Base-by-base conservation (phyloP, 2,329 filamentous ascomycete species). In the Leptographium lundbergii region DNA sequence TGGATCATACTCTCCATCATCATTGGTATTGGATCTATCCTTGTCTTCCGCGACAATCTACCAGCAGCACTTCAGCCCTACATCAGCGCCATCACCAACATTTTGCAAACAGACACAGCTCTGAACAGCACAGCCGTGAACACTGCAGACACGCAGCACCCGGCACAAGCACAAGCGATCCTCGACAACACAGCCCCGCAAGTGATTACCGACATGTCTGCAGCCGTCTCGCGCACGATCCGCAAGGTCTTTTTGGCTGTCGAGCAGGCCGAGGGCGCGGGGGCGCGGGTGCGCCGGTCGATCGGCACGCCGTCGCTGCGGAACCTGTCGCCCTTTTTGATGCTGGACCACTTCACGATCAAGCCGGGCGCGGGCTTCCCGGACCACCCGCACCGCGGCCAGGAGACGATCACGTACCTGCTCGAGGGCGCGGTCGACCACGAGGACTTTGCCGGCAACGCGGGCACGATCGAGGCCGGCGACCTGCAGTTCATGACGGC, bases 401-500 rank as follows among this genome's bases (percentile, higher is more conserved):
- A 95, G 72, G 89, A 96, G 65, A 81, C 81, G 19, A 94, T 96
- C 69, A 96, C 91, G 1, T 96, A 96, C 70, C 78, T 97, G 34
- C 79, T 97, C n/a, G 75, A 81, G 17, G 92, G 92, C 64, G 89
- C 82, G 4, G 84, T 95, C 61, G 90, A 96, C 73, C 91, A 96
- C 69, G 91, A 96, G 74, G 91, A 96, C 71, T 96, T 96, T 66
- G 86, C 89, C 2, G 91, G 91, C 14, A 86, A 94, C 74, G 80
- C 80, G 56, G 94, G 92, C 60, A 94, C 88, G 4, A 89, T 97
- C 65, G 80, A 86, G 61, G 74, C 87, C 0, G 92, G 92, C n/a
- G 92, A 96, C 69, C 75, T 97, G 54, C 92, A 97, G 70, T 97
- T 97, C 78, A 97, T 97, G 94, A 96, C 92, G 0, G 92, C 92